Percentiles rank a stretch among this genome's conserved stretches.
These are phyloP conservation scores for Zopfia rhizophila DNA, from an alignment of 2,329 filamentous ascomycete species.

Conservation along the genomic window DNA sequence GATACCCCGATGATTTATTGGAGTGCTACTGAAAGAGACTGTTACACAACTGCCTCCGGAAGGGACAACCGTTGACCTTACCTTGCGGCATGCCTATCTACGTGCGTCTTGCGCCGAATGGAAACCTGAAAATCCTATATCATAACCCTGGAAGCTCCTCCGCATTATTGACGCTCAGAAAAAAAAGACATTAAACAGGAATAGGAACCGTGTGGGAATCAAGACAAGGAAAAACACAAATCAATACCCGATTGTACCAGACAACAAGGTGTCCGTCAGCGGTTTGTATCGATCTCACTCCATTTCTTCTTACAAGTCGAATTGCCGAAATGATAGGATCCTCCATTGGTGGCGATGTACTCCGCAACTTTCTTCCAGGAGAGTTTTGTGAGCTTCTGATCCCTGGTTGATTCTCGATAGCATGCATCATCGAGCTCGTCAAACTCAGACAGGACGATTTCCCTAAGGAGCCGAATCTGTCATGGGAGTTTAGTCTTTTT, in stretches of 20 bases:
- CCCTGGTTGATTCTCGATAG: slow-evolving; percentile 15
- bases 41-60: too few relatives aligned
- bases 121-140: too few relatives aligned
- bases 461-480: slow-evolving; percentile 38
- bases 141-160: neutral
- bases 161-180: too few relatives aligned
- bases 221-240: neutral
- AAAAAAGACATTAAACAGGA: too few relatives aligned
- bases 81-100: neutral
- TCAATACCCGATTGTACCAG: neutral
- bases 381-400: slow-evolving; percentile 54
- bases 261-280: neutral
- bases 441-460: slow-evolving; percentile 28
- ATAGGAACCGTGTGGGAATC: too few relatives aligned
- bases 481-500: neutral
- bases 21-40: too few relatives aligned
- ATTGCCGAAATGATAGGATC: slow-evolving; percentile 69
- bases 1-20: too few relatives aligned
- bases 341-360: slow-evolving; percentile 63
- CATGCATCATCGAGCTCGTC: slow-evolving; percentile 17
- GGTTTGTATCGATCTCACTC: slow-evolving; percentile 50
- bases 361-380: slow-evolving; percentile 69
- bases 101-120: neutral
- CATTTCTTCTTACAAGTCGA: slow-evolving; percentile 72
- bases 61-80: too few relatives aligned